phyloP scores from a whole-genome alignment of 441 rosid species.

The Viola pubescens region DNA sequence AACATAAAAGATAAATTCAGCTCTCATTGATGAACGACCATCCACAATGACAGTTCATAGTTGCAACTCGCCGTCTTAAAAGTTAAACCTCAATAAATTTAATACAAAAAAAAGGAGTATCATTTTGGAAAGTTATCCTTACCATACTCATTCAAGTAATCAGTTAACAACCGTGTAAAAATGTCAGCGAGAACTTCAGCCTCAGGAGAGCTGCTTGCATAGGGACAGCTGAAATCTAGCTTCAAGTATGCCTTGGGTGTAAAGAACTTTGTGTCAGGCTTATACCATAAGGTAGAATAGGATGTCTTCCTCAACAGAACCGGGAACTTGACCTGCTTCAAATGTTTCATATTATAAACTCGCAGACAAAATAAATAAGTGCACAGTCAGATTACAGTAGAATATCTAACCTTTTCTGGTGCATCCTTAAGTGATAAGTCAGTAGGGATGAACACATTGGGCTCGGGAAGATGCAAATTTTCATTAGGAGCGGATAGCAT shows the following conservation, averaged over 20 bases:
- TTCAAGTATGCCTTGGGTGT: conserved; percentile 69
- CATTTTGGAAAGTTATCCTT: neutral
- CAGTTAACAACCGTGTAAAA: conserved; percentile 61
- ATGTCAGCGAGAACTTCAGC: conserved; percentile 55
- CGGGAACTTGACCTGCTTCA: conserved; percentile 50
- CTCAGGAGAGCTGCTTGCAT: conserved; percentile 56
- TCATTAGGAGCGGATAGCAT: conserved; percentile 54
- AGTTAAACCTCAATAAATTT: no score
- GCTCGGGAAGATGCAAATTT: conserved; percentile 52
- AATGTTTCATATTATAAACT: conserved; percentile 8
- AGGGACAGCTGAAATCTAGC: conserved; percentile 77
- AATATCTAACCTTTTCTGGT: conserved; percentile 49
- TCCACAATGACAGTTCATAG: neutral
- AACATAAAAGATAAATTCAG: conserved; percentile 19
- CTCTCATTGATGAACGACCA: neutral
- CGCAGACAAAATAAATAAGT: neutral
- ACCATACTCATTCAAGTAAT: conserved; percentile 93
- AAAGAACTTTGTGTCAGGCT: conserved; percentile 74
- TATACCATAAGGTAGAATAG: conserved; percentile 74
- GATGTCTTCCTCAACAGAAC: conserved; percentile 56
- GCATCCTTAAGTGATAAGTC: conserved; percentile 59
- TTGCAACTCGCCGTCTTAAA: no score
- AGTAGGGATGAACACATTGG: conserved; percentile 69
- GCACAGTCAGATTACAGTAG: neutral
- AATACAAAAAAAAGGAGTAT: no score